Base-by-base conservation (phyloP, 495 filamentous ascomycete species). In the Margaritispora aquatica region DNA sequence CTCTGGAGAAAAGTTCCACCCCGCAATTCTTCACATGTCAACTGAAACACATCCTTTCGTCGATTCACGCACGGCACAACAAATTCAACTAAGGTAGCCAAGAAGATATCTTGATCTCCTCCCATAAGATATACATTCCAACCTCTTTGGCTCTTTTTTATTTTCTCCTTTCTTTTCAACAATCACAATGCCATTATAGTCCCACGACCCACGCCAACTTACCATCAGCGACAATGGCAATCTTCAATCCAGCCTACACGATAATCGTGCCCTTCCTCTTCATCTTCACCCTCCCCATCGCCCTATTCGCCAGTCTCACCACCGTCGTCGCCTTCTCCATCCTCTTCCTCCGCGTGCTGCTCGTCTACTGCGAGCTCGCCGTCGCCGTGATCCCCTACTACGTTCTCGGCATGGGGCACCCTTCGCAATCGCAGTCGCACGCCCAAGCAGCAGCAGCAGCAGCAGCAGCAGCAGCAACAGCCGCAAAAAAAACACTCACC, bases 341-440 rank as follows among this genome's bases (percentile, higher is more conserved):
- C 4, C 78, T 95, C 20, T 75, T 84, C 61, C 62, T 90, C 54
- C 82, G 87, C 24, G 78, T 87, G 7, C 74, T 79, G 34, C 65
- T 90, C 48, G 79, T 91, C 53, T 92, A 89, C 66, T 66, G 87
- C 60, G 88, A 90, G 63, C 75, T 92, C 27, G 81, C 74, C 36
- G 69, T 83, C 38, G 84, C 77, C 1, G 64, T 89, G 15, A 59
- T 88, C 9, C 74, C 79, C 24, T 77, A 81, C 59, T 84, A 81
- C 65, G 74, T 89, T 47, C 71, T 79, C 29, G 71, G 77, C 8
- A 15, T 41, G 3, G 21, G 38, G 52, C 63, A 26, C 55, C 55
- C 26, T 62, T 64, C n/a, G n/a, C n/a, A n/a, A n/a, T n/a, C n/a
- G n/a, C n/a, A n/a, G n/a, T n/a, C n/a, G n/a, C n/a, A n/a, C n/a